Conservation (phyloP, 805 yeast species). For the Ogataea chonburiensis region DNA sequence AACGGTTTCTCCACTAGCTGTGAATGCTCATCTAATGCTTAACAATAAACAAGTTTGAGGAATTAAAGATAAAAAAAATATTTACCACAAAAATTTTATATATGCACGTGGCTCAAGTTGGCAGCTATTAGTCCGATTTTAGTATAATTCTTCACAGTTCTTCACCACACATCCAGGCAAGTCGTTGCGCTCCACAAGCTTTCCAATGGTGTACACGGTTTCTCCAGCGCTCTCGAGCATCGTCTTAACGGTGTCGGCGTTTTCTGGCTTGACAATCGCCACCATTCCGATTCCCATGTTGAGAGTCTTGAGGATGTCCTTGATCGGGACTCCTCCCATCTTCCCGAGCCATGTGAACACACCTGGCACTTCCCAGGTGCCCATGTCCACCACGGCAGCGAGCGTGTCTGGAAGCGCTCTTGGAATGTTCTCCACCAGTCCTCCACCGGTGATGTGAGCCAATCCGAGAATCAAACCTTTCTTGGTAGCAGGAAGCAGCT, state of each 20-base stretch:
- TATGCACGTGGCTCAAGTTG: conserved; percentile 12
- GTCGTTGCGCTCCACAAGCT: conserved; percentile 44
- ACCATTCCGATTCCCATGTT: conserved; percentile 98
- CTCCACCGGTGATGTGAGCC: conserved; percentile 99
- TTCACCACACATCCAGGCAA: conserved; percentile 65
- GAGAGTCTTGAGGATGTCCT: conserved; percentile 85
- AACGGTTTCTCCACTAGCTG: conserved; percentile 8
- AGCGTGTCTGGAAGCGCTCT: conserved; percentile 83
- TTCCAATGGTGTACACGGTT: conserved; percentile 69
- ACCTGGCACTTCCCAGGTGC: conserved; percentile 78
- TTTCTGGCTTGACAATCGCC: conserved; percentile 68
- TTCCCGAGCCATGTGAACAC: conserved; percentile 93
- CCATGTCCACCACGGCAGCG: conserved; percentile 78
- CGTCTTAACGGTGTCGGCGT: conserved; percentile 55
- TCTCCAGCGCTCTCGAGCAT: conserved; percentile 68
- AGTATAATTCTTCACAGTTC: conserved; percentile 43
- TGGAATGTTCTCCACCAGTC: conserved; percentile 93
- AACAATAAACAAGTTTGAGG: neutral
- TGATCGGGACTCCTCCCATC: conserved; percentile 84
- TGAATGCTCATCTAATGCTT: conserved; percentile 7
- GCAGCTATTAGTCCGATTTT: conserved; percentile 10
- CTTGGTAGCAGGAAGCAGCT: conserved; percentile 70
- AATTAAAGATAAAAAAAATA: conserved; percentile 1
- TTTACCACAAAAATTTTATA: conserved; percentile 3
- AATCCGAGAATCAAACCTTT: conserved; percentile 75